These are phyloP conservation scores for Ophiostoma novo-ulmi DNA, from an alignment of 2,329 filamentous ascomycete genomes.

Conservation along the genomic window DNA sequence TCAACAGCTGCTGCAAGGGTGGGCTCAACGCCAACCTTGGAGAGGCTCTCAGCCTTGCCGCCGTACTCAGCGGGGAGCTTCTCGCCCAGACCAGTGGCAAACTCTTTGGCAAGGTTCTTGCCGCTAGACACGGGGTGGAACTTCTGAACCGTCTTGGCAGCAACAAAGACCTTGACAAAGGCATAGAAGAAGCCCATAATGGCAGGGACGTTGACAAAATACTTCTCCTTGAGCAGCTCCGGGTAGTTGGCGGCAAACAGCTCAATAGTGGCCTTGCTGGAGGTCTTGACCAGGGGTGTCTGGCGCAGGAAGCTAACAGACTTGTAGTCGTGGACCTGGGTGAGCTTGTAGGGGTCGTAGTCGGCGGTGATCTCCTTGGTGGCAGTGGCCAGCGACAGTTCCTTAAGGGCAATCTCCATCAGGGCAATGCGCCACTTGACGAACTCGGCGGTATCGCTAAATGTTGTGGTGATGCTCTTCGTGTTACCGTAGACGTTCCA, in stretches of 20 bases:
- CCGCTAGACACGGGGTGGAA: slow-evolving; percentile 76
- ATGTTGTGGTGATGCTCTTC: slow-evolving; percentile 74
- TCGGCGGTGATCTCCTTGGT: slow-evolving; percentile 67
- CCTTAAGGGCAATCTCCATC: slow-evolving; percentile 78
- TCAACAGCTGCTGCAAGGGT: slow-evolving; percentile 26
- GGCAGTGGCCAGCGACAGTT: slow-evolving; percentile 65
- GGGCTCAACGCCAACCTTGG: slow-evolving; percentile 29
- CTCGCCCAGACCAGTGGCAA: slow-evolving; percentile 53
- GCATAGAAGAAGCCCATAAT: slow-evolving; percentile 86
- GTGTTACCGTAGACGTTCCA: slow-evolving; percentile 93
- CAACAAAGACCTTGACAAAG: slow-evolving; percentile 69
- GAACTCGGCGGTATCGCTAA: slow-evolving; percentile 71
- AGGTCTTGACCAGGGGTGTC: slow-evolving; percentile 69
- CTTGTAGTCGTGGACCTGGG: slow-evolving; percentile 91
- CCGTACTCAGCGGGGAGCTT: slow-evolving; percentile 73
- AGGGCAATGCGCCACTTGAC: slow-evolving; percentile 83
- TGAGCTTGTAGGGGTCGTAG: slow-evolving; percentile 80
- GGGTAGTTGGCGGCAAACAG: slow-evolving; percentile 80
- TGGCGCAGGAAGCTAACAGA: slow-evolving; percentile 80
- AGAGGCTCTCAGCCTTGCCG: slow-evolving; percentile 53
- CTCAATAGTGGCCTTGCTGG: slow-evolving; percentile 74
- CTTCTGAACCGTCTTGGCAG: slow-evolving; percentile 68
- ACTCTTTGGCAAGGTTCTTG: slow-evolving; percentile 57
- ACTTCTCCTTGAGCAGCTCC: slow-evolving; percentile 83
- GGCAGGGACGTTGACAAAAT: slow-evolving; percentile 88